phyloP scores from a whole-genome alignment of 2,329 filamentous ascomycete species.

The Fulvia fulva region DNA sequence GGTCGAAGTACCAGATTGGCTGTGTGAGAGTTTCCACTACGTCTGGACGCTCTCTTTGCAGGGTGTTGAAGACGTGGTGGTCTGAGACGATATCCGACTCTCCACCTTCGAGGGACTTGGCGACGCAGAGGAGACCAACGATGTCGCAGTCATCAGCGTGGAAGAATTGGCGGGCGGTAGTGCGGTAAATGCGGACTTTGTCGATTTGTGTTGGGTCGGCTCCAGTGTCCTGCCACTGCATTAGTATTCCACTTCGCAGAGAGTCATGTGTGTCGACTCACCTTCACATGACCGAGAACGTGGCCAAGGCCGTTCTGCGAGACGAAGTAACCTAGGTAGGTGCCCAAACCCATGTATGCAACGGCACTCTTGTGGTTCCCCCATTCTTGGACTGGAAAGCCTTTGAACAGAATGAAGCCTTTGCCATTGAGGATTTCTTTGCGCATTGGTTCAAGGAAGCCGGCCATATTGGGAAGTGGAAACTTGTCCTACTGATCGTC shows the following conservation, averaged over 20 bases:
- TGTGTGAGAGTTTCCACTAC: constrained; percentile 70
- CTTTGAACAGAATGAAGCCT: constrained; percentile 86
- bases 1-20: constrained; percentile 88
- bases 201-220: constrained; percentile 79
- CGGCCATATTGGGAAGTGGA: constrained; percentile 54
- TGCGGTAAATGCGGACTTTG: constrained; percentile 85
- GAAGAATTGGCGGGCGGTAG: constrained; percentile 80
- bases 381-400: constrained; percentile 74
- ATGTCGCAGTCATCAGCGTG: constrained; percentile 80
- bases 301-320: constrained; percentile 82
- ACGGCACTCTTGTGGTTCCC: constrained; percentile 74
- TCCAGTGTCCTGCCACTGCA: constrained; percentile 62
- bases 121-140: constrained; percentile 77
- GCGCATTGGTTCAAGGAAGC: constrained; percentile 54
- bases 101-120: constrained; percentile 73
- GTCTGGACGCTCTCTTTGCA: constrained; percentile 71
- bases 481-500: constrained; percentile 50
- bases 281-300: constrained; percentile 80
- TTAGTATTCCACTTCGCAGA: background rate
- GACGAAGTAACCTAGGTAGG: constrained; percentile 82
- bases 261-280: background rate
- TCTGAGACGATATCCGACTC: constrained; percentile 77
- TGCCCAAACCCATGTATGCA: constrained; percentile 81
- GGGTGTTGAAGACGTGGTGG: constrained; percentile 76
- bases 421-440: constrained; percentile 75